Base-by-base conservation (phyloP, 2,329 filamentous ascomycete species). In the Diplodia corticola region DNA sequence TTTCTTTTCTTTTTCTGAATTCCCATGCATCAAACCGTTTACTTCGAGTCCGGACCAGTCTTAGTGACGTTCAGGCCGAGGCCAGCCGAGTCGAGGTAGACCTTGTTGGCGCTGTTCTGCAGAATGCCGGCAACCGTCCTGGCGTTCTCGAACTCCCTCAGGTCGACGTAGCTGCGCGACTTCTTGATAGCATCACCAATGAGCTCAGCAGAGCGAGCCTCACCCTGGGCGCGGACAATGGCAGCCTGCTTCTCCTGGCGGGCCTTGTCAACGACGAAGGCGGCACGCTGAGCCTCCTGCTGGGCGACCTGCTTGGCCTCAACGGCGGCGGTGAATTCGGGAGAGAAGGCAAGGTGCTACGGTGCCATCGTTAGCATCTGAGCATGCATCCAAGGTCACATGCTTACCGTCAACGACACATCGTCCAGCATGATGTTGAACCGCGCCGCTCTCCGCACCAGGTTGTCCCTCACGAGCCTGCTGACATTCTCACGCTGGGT, bases 101-200 rank as follows among this genome's bases (percentile, higher is more conserved):
- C 84, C 82, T 95, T 95, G 84, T 99, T 99, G 83, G 89, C 89
- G 78, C 91, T 86, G 79, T 96, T 92, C 80, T 97, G 92, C 73
- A 99, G 79, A 72, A 96, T 89, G 72, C 85, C 80, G n/a, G 95
- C 95, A 80, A 99, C 96, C 66, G 88, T 86, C 71, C 92, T 87
- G 6, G 95, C 95, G 75, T 97, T 99, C 84, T 99, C 95, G 74
- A 99, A 96, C 85, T 96, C 95, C 82, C 96, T 92, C 77, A 99
- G 87, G 81, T 98, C 95, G 70, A 99, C 88, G 79, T 99, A 99
- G 70, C 92, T 91, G 82, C 93, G 91, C 84, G 87, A 96, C 90
- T 98, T 99, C 91, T 98, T 99, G 88, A 99, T 96, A 69, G 95
- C 95, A 63, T 99, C 95, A 80, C 95, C 95, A 75, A 99, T 97